phyloP scores from a whole-genome alignment of 2,329 filamentous ascomycete species.

The Rutstroemia sp. region DNA sequence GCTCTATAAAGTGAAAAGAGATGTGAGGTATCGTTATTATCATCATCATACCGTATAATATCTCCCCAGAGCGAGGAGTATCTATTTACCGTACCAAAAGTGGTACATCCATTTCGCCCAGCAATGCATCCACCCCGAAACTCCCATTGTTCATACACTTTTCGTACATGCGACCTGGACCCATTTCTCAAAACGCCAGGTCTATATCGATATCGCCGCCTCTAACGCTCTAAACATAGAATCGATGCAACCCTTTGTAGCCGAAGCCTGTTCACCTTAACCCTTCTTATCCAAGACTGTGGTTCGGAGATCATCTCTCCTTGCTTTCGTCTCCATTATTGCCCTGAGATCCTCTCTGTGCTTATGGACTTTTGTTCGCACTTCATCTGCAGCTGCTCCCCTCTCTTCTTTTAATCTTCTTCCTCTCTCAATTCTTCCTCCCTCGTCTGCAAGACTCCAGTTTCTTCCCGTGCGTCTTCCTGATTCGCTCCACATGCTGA shows the following conservation, averaged over 20 bases:
- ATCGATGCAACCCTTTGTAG: no score
- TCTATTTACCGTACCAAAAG: not conserved
- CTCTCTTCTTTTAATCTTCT: conserved; percentile 23
- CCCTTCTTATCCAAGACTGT: no score
- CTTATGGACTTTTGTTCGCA: not conserved
- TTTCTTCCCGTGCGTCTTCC: conserved; percentile 22
- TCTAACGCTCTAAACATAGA: no score
- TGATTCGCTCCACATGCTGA: conserved; percentile 62
- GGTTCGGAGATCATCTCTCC: not conserved
- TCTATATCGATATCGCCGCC: no score
- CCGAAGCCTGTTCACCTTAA: no score
- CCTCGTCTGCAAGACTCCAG: conserved; percentile 25
- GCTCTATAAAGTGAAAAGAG: not conserved
- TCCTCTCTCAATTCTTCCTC: conserved; percentile 19
- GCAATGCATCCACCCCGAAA: not conserved
- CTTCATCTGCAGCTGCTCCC: conserved; percentile 14
- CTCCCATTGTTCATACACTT: not conserved
- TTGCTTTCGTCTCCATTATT: conserved; percentile 8
- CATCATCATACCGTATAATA: not conserved
- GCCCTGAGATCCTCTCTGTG: not conserved
- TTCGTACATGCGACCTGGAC: not conserved
- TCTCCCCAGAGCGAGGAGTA: not conserved
- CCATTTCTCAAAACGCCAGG: not conserved
- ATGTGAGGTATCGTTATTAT: conserved; percentile 2
- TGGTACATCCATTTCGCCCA: not conserved